Evolutionary conservation across 208 protist species (phyloP).

Genomic region (Leishmania martiniquensis): DNA sequence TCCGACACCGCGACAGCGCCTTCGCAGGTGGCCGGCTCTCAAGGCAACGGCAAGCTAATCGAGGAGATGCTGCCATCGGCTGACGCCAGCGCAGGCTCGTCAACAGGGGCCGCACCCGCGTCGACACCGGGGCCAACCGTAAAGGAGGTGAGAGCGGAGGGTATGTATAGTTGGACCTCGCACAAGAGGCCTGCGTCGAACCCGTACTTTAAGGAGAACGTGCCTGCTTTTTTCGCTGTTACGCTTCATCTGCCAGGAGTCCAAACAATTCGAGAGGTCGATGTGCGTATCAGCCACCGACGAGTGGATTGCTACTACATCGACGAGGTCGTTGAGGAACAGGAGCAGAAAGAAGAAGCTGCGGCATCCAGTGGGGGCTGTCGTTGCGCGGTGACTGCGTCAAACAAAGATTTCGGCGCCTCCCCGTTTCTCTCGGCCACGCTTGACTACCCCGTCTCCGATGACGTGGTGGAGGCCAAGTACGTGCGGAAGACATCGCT

Average conservation of each 20-base stretch:
- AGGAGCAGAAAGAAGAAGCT: slow-evolving; percentile 3
- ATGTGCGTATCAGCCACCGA: slow-evolving; percentile 59
- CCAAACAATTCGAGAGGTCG: slow-evolving; percentile 78
- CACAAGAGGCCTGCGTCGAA: slow-evolving; percentile 72
- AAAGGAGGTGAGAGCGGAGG: slow-evolving; percentile 41
- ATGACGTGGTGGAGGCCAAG: slow-evolving; percentile 64
- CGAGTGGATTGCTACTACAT: slow-evolving; percentile 65
- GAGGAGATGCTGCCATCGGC: slow-evolving; percentile 40
- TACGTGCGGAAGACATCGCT: slow-evolving; percentile 75
- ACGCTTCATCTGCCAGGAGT: slow-evolving; percentile 77
- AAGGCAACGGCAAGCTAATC: slow-evolving; percentile 57
- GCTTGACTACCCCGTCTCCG: slow-evolving; percentile 82
- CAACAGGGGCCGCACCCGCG: background rate
- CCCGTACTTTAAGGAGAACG: slow-evolving; percentile 72
- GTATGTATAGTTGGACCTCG: slow-evolving; percentile 79
- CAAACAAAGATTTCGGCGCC: background rate
- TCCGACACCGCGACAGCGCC: slow-evolving; percentile 43
- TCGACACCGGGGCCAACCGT: slow-evolving; percentile 23
- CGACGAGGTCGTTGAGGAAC: slow-evolving; percentile 40
- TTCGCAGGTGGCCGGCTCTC: slow-evolving; percentile 45
- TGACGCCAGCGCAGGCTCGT: background rate
- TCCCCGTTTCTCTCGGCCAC: slow-evolving; percentile 60
- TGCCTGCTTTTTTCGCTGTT: slow-evolving; percentile 67
- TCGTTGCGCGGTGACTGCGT: background rate
- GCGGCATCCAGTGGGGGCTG: background rate